These are phyloP conservation scores for Nidularia pulvinata DNA, from an alignment of 768 basidiomycete species.

Conservation along the genomic window DNA sequence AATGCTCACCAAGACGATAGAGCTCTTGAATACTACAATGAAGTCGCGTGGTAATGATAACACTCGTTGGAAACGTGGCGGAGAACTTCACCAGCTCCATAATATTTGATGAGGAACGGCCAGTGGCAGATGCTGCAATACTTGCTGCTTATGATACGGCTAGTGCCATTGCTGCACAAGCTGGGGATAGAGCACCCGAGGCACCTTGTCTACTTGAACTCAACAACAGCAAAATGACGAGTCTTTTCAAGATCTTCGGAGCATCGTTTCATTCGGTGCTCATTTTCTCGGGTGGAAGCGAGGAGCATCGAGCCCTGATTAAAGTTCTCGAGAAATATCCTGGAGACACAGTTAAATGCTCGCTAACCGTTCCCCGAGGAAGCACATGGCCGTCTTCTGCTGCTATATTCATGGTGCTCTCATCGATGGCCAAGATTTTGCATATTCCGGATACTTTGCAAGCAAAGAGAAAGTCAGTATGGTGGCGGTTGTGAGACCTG, in stretches of 20 bases:
- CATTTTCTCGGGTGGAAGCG: background rate
- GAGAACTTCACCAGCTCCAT: conserved; percentile 30
- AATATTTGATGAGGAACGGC: conserved; percentile 24
- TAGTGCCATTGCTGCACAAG: background rate
- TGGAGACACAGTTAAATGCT: background rate
- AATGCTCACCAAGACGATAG: conserved; percentile 38
- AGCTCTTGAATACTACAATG: conserved; percentile 18
- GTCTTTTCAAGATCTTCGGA: background rate
- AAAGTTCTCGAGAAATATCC: background rate
- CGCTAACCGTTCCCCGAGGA: background rate
- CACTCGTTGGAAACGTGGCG: conserved; percentile 6
- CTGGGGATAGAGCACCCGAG: background rate
- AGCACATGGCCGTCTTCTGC: conserved; percentile 5
- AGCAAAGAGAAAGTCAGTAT: background rate
- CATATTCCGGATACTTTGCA: conserved; percentile 9
- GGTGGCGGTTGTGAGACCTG: conserved; percentile 12
- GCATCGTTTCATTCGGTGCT: background rate
- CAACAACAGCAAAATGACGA: background rate
- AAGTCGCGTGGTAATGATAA: conserved; percentile 1
- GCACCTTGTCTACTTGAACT: background rate
- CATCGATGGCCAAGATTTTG: conserved; percentile 9
- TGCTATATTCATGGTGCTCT: conserved; percentile 7
- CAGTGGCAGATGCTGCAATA: background rate
- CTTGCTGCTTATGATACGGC: background rate
- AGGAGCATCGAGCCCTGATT: background rate